Evolutionary conservation across 2,329 filamentous ascomycete genomes (phyloP), one percentile per base, ranked within the genome.

Genomic region (Colletotrichum caudatum): DNA sequence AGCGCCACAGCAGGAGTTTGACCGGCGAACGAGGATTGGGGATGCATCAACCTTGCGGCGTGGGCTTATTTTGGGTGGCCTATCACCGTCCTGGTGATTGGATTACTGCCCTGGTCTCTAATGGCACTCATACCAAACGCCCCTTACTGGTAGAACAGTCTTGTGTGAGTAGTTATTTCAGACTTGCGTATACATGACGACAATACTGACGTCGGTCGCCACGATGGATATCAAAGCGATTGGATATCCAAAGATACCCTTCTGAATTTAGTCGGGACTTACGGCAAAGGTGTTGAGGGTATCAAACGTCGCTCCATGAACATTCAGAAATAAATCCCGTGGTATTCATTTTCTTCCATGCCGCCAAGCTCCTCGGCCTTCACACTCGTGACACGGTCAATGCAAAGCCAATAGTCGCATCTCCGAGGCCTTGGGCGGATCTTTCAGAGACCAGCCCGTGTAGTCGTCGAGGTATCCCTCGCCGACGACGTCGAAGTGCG

Each of bases 121-220:
- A 89, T 89, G 87, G 87, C 81, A 0, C 78, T 89, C 12, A 82
- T 89, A 8, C 79, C 89, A 48, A 88, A 89, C 72, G 85, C 87
- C 18, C 87, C 87, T 3, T 78, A 79, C 12, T 84, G 78, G 74
- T 66, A 61, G 18, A 37, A 3, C 6, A 23, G 67, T 41, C 3
- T 35, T 2, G 23, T 37, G 11, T 61, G 23, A 60, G 37, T 1
- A 23, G 5, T 16, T 16, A 12, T n/a, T 2, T 5, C 1, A 23
- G 33, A 29, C 2, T 23, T 18, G 20, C 20, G 44, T 2, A 11
- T 5, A 12, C 7, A 18, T 35, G 29, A 11, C 6, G 23, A 9
- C 35, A 3, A 48, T 3, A 16, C 29, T 35, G 16, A n/a, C 20
- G 26, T 35, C 18, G 9, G 23, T 4, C 5, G n/a, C 5, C 33